Evolutionary conservation across 208 protist species (phyloP), one percentile per base, ranked within the genome.

Genomic region (Leishmania lainsoni): DNA sequence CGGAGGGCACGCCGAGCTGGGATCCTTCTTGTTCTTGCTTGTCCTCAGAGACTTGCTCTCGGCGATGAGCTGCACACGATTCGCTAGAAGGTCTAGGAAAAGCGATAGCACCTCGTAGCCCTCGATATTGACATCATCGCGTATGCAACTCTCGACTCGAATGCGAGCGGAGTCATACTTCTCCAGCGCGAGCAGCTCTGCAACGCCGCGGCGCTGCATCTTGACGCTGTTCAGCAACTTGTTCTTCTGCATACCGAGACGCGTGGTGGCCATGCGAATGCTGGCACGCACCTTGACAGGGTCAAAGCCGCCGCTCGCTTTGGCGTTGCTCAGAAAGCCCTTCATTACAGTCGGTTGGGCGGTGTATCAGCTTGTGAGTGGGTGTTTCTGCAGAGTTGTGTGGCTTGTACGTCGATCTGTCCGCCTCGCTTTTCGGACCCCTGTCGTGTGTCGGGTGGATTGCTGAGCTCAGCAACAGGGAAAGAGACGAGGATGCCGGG

Each of bases 151-250:
- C 86, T 98, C 96, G 2, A 97, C 94, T 14, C 88, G 89, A 63
- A 98, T 96, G 71, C 94, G 94, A 10, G 96, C 96, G 0, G 90
- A 92, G 76, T 98, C 96, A 75, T 98, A 97, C 87, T 98, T 98
- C 65, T 92, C 91, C 48, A 93, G 83, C 3, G 91, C 89, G 29
- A 98, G 89, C 35, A 98, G 87, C 81, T 96, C 91, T 1, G 95
- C 96, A 45, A 98, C 87, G 65, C 89, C 82, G 59, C 93, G 87
- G 16, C 94, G 84, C 81, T 97, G 92, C 63, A 89, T 88, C 86
- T 97, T 98, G n/a, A 98, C 91, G 80, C 83, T 90, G 86, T 98
- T 98, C 70, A 93, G 79, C 52, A 94, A 75, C 86, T 98, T 98
- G 85, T 95, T 96, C 77, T 94, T 92, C 77, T 97, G 94, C 89